phyloP scores from a whole-genome alignment of 148 eudicot genomes.

The Linanthus parryae region DNA sequence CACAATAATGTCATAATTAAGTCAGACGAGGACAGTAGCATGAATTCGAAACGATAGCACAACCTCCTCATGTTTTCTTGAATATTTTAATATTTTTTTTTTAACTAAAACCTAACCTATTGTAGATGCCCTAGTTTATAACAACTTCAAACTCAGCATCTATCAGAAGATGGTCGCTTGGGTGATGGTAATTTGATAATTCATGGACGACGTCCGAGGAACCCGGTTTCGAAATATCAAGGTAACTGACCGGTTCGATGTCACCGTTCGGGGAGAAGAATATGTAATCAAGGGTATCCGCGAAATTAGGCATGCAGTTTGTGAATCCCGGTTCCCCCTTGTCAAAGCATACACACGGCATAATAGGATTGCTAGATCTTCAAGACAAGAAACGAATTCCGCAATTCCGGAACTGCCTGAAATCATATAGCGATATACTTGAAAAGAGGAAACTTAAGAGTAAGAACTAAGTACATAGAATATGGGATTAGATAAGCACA shows the following conservation, averaged over 20 bases:
- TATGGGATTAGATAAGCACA: too few relatives aligned
- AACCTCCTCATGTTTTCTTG: too few relatives aligned
- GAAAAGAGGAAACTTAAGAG: constrained; percentile 26
- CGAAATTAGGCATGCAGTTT: constrained; percentile 86
- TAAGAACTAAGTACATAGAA: too few relatives aligned
- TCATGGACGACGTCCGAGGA: constrained; percentile 71
- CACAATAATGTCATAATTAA: too few relatives aligned
- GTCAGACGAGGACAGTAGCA: too few relatives aligned
- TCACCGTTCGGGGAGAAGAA: constrained; percentile 49
- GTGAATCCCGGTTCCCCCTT: constrained; percentile 88
- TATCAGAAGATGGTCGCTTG: constrained; percentile 84
- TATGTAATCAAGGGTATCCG: constrained; percentile 87
- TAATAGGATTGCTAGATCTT: constrained; percentile 53
- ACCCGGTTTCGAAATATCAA: constrained; percentile 61
- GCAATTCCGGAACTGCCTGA: constrained; percentile 46
- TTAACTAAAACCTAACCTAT: too few relatives aligned
- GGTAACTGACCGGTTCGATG: constrained; percentile 63
- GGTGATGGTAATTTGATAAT: constrained; percentile 77
- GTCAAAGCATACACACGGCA: constrained; percentile 59
- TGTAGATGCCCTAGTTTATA: too few relatives aligned
- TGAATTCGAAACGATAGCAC: too few relatives aligned
- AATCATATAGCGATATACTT: constrained; percentile 72
- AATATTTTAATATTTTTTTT: too few relatives aligned
- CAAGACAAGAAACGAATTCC: constrained; percentile 23
- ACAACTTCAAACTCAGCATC: constrained; percentile 62